Evolutionary conservation across 345 rosid species (phyloP), one percentile per base, ranked within the genome.

Genomic region (Microcos paniculata): DNA sequence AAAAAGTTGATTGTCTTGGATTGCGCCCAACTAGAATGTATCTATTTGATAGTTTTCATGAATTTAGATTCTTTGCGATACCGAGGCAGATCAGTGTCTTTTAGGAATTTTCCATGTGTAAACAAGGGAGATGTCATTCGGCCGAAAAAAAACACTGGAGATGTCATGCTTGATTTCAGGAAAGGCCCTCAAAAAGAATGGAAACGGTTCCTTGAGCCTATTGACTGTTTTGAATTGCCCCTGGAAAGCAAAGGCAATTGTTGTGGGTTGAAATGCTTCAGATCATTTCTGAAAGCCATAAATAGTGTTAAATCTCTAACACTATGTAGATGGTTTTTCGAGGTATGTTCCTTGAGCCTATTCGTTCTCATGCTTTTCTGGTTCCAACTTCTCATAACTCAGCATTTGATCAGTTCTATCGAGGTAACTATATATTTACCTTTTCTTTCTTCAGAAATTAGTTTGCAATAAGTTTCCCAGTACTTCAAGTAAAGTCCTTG

Each of bases 161-260:
- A 63, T 11, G 49, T 7, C 69, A 63, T 63, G 69, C 48, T 63
- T 63, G 69, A 63, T 40, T 7, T 63, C 30, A 40, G 49, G 38
- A 48, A 63, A 40, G 69, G 49, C 21, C 69, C 48, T 62, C 24
- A 33, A 38, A 11, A 26, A 40, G 48, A 63, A n/a, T n/a, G 69
- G 69, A 38, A 26, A n/a, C 38, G n/a, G n/a, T 24, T n/a, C n/a
- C n/a, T n/a, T n/a, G n/a, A n/a, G n/a, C n/a, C n/a, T n/a, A n/a
- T 6, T 6, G 1, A 52, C n/a, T n/a, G n/a, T n/a, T n/a, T n/a
- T n/a, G n/a, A n/a, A n/a, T n/a, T n/a, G n/a, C n/a, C n/a, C n/a
- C n/a, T n/a, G n/a, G n/a, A 52, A 19, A 52, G 24, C 9, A 52
- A n/a, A n/a, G n/a, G 1, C 24, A 5, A 9, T 33, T 62, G 45